Conservation (phyloP, 2,329 filamentous ascomycete genomes). For the Ceratocystiopsis brevicomis region DNA sequence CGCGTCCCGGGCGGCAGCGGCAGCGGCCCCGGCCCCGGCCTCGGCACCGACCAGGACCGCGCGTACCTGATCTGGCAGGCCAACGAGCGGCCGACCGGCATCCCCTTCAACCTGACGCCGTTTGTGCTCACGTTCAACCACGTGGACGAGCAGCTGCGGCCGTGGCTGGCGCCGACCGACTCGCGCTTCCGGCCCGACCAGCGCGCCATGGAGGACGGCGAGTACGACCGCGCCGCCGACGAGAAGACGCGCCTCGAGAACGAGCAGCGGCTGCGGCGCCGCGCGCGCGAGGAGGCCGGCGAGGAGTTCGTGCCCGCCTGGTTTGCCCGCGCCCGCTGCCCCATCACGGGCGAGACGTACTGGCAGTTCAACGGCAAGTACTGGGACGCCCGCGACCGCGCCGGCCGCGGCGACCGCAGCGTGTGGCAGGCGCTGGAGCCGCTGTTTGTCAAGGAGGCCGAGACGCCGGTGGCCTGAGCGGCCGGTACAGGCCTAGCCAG, state of each 20-base stretch:
- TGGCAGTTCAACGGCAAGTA: conserved; percentile 84
- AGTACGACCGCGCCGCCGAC: conserved; percentile 78
- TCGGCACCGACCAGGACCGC: conserved; percentile 42
- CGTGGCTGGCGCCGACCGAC: conserved; percentile 76
- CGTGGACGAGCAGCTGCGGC: conserved; percentile 59
- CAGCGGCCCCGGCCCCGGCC: conserved; percentile 32
- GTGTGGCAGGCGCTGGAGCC: conserved; percentile 59
- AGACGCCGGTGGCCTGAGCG: neutral
- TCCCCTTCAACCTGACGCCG: conserved; percentile 93
- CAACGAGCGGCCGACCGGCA: conserved; percentile 57
- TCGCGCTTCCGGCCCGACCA: conserved; percentile 87
- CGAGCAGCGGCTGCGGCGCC: conserved; percentile 61
- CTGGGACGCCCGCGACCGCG: conserved; percentile 56
- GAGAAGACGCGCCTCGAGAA: conserved; percentile 94
- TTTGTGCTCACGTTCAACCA: conserved; percentile 92
- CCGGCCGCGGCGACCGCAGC: conserved; percentile 36
- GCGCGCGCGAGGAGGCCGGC: conserved; percentile 54
- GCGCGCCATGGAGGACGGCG: conserved; percentile 94
- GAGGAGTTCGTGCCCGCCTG: conserved; percentile 71
- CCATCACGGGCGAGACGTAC: conserved; percentile 69
- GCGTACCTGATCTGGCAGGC: conserved; percentile 90
- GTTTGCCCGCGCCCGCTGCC: conserved; percentile 58
- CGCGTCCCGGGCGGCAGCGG: neutral
- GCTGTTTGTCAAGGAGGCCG: conserved; percentile 28
- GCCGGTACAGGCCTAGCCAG: no score